phyloP scores from a whole-genome alignment of 176 grass and related monocot species.

The Hyparrhenia diplandra region DNA sequence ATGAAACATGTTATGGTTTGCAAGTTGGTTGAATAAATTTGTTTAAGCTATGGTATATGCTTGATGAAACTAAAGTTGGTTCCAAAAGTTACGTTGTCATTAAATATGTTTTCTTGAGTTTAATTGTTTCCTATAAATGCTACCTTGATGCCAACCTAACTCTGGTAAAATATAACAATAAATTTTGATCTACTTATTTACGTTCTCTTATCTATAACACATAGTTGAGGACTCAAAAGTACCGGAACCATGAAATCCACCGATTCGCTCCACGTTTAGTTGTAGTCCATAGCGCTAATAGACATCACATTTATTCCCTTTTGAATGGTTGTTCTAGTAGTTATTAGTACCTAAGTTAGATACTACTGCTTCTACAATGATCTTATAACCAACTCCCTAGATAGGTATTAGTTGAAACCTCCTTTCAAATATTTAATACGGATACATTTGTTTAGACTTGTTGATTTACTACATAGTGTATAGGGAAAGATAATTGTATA shows the following conservation, averaged over 20 bases:
- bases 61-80: neutral
- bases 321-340: slow-evolving; percentile 35
- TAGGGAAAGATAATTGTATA: neutral
- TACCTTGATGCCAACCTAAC: neutral
- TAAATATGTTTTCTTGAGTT: neutral
- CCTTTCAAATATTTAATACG: neutral
- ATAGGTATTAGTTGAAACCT: neutral
- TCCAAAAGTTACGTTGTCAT: too few relatives aligned
- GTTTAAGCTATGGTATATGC: neutral
- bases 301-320: slow-evolving; percentile 44
- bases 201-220: neutral
- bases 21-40: neutral
- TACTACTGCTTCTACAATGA: neutral
- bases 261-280: neutral
- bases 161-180: neutral
- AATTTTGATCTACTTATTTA: neutral
- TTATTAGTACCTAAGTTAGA: slow-evolving; percentile 3
- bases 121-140: neutral
- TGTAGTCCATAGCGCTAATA: neutral
- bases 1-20: neutral
- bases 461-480: neutral
- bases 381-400: neutral
- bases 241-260: neutral
- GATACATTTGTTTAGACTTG: neutral
- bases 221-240: neutral